Evolutionary conservation across 768 basidiomycete genomes (phyloP).

Genomic region (Lactifluus subvellereus): DNA sequence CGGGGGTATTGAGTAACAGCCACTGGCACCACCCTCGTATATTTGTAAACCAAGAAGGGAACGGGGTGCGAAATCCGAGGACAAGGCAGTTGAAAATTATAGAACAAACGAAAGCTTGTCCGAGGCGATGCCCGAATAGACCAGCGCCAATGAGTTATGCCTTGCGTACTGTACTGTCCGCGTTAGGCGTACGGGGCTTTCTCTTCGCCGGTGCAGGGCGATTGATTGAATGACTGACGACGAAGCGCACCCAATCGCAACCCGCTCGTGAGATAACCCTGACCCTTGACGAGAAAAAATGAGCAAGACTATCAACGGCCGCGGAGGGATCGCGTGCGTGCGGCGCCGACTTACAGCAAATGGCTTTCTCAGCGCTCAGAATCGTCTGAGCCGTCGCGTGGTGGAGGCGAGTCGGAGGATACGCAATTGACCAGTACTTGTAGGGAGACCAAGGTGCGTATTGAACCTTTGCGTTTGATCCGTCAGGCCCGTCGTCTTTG

Average conservation of each 20-base stretch:
- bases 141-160: neutral
- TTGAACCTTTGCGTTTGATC: neutral
- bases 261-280: neutral
- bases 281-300: neutral
- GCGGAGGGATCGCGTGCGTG: neutral
- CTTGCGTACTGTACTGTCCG: neutral
- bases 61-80: neutral
- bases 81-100: neutral
- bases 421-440: neutral
- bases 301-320: neutral
- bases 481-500: neutral
- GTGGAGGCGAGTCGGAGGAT: neutral
- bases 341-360: neutral
- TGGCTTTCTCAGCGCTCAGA: neutral
- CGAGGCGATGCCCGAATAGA: neutral
- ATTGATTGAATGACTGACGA: neutral
- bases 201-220: neutral
- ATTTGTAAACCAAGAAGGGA: neutral
- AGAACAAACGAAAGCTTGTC: neutral
- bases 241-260: neutral
- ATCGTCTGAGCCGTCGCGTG: neutral
- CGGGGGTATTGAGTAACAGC: neutral
- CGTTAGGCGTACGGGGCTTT: neutral
- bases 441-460: neutral
- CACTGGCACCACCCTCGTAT: neutral